Base-by-base conservation (phyloP, 2,329 filamentous ascomycete genomes). In the Alternaria sp. region DNA sequence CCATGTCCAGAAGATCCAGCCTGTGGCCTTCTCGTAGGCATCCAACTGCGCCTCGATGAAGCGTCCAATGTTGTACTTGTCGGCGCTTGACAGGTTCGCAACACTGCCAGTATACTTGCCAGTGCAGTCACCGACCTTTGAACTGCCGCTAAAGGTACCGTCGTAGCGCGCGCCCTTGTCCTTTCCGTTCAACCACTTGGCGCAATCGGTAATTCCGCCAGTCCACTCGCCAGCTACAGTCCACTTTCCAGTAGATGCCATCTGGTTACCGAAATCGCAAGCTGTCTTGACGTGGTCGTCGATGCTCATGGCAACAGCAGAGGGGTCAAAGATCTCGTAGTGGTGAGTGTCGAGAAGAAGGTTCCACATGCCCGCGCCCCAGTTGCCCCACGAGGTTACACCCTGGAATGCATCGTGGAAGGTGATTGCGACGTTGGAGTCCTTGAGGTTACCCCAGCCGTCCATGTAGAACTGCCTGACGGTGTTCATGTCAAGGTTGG, bases 1-100 rank as follows among this genome's bases (percentile, higher is more conserved):
- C 82, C 82, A 84, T 5, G 79, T 82, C 82, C 82, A 84, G 72
- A 82, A 84, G 66, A 84, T 81, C 82, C 82, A 84, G 2, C 82
- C 82, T 3, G 65, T 74, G 5, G 80, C 81, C 75, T 81, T 81
- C 73, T 84, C 82, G 56, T 77, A 84, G 1, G 79, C 82, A 38
- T 81, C 78, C 4, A 84, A 78, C 66, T 84, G 82, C 9, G 82
- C 81, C 64, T 81, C 78, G 66, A 84, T 83, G 67, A 80, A 84
- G 30, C 74, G 72, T 20, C 77, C 72, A 54, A 83, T 78, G 71
- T 83, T 81, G 54, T 70, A 67, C 70, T 81, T 80, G 70, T 84
- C 80, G 18, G 72, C 79, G 7, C 69, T 62, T 16, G 79, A 78
- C 41, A 84, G 69, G 4, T 70, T 78, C 7, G 74, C 76, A 28